Evolutionary conservation across 2,329 filamentous ascomycete genomes (phyloP), one percentile per base, ranked within the genome.

Genomic region (Xenosphaeropsis pyriputrescens): DNA sequence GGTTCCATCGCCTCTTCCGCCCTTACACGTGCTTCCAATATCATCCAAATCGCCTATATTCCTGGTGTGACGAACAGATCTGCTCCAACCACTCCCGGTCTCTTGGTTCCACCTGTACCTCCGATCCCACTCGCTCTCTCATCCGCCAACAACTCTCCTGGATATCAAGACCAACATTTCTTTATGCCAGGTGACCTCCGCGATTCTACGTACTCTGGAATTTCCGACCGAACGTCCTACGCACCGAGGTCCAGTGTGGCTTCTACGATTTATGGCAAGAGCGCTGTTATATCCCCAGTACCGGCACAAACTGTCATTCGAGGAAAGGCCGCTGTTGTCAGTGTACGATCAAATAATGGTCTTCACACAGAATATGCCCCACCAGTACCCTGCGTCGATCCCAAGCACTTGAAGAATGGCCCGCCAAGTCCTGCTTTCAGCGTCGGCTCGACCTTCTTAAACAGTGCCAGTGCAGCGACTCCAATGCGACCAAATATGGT

Each of bases 21-120:
- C 41, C 72, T 95, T 43, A 96, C 91, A 14, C 79, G 91, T 44
- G 91, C 91, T 35, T 96, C 91, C 52, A 98, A 98, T 64, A 89
- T 98, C 56, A 98, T 98, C 51, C 91, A 96, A 62, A 98, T 98
- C 60, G 91, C 91, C 39, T 98, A 96, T 59, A 96, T 98, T 47
- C 91, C 91, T 12, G 91, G 91, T 42, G 88, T 96, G 51, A 95
- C 85, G 43, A 95, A 95, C 62, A 75, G 89, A 47, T 86, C 88
- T 11, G 78, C 79, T 6, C 82, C 84, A 5, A 79, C 81, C n/a
- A 89, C 85, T 1, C 84, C 85, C 3, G 77, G 75, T 30, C 64
- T 85, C 15, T 71, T 89, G 36, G 82, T 93, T 4, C 86, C 88
- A n/a, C 89, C 89, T 0, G 88, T 98, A 4, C 91, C 91, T 32